These are phyloP conservation scores for Solanum ossicruentum DNA, from an alignment of 257 asterid genomes.

Conservation along the genomic window DNA sequence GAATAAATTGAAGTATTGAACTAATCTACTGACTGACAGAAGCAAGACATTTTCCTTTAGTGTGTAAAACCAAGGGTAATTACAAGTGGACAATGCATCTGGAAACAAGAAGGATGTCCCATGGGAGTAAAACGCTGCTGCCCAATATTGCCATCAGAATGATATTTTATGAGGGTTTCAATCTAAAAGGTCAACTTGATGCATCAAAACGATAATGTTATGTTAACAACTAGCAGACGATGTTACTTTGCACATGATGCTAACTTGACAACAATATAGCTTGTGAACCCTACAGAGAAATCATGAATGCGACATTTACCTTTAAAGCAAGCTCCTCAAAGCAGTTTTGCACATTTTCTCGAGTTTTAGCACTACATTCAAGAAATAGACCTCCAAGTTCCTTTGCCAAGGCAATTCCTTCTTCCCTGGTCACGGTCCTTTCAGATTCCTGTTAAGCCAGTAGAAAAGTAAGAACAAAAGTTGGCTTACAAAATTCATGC, in stretches of 20 bases:
- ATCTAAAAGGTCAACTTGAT: background rate
- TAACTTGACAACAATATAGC: background rate
- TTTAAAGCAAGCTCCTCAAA: constrained; percentile 69
- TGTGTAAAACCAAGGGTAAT: background rate
- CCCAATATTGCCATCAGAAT: background rate
- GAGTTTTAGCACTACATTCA: constrained; percentile 89
- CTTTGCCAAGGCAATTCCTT: constrained; percentile 59
- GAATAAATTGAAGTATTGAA: background rate
- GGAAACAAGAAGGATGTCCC: background rate
- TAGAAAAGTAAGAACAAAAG: background rate
- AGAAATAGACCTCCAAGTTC: constrained; percentile 70
- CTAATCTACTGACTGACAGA: background rate
- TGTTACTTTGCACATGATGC: background rate
- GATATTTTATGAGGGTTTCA: background rate
- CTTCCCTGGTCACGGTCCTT: constrained; percentile 70
- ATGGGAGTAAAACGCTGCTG: background rate
- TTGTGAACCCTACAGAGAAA: background rate
- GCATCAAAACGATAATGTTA: background rate
- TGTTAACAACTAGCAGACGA: background rate
- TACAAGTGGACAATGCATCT: background rate
- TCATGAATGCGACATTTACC: constrained; percentile 24
- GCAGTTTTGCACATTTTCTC: constrained; percentile 75
- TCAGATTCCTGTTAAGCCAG: constrained; percentile 57
- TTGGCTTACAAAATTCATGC: background rate
- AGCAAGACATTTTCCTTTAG: background rate